Conservation (phyloP, 805 yeast genomes). For the Nakazawaea wickerhamii region DNA sequence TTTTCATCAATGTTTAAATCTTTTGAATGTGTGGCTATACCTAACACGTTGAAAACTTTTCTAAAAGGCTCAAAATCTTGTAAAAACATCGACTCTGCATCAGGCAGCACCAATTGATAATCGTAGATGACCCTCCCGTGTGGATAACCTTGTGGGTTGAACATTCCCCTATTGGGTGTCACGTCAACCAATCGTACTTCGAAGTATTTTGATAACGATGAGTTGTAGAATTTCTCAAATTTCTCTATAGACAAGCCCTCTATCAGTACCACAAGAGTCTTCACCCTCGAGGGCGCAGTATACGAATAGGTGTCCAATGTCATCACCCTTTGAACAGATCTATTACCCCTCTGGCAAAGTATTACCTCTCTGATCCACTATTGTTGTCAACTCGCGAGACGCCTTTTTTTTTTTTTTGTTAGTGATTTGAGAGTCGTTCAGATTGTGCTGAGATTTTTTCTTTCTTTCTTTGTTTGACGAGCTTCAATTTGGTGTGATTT, state of each 20-base stretch:
- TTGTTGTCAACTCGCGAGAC: neutral
- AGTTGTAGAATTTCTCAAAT: constrained; percentile 36
- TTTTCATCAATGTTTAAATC: constrained; percentile 22
- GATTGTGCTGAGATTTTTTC: neutral
- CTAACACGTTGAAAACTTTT: constrained; percentile 60
- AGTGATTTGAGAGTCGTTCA: neutral
- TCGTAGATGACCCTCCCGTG: constrained; percentile 66
- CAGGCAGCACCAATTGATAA: constrained; percentile 39
- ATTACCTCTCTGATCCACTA: no score
- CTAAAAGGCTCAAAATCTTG: constrained; percentile 90
- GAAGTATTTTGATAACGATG: constrained; percentile 37
- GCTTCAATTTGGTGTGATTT: no score
- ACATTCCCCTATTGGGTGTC: constrained; percentile 56
- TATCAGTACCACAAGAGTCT: constrained; percentile 63
- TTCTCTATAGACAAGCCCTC: constrained; percentile 39
- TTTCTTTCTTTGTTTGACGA: neutral
- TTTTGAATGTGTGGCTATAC: constrained; percentile 30
- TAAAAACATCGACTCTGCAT: constrained; percentile 56
- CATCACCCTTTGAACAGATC: neutral
- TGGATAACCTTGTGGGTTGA: constrained; percentile 85
- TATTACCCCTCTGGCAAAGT: no score
- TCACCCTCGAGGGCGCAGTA: constrained; percentile 61
- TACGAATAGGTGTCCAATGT: constrained; percentile 40
- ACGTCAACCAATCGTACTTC: constrained; percentile 76
- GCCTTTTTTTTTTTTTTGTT: neutral